A percentile compares a stretch with the other conserved stretches of the same genome.
These are phyloP conservation scores for Spathaspora girioi DNA, from an alignment of 805 yeast genomes.

Conservation along the genomic window DNA sequence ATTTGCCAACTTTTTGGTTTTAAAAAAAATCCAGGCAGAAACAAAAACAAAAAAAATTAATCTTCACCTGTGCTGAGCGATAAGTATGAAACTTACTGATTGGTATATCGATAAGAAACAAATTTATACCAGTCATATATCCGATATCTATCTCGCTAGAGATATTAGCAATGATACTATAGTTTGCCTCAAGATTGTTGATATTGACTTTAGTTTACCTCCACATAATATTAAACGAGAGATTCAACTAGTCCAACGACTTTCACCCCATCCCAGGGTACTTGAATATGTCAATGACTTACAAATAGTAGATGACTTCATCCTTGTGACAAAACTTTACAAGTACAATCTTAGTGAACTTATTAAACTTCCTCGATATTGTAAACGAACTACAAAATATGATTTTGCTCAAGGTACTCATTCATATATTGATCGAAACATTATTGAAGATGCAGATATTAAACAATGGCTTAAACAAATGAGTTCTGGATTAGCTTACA, in stretches of 20 bases:
- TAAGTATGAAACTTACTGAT: background rate
- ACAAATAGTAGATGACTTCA: constrained; percentile 26
- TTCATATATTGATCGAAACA: background rate
- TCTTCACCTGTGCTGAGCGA: too few species aligned
- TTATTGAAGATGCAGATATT: constrained; percentile 2
- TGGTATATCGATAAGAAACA: constrained; percentile 16
- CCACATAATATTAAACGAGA: constrained; percentile 37
- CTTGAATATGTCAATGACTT: constrained; percentile 19
- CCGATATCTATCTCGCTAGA: constrained; percentile 27
- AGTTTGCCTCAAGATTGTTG: constrained; percentile 36
- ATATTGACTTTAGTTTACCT: constrained; percentile 28
- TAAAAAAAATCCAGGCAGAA: background rate
- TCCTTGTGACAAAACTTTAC: constrained; percentile 31
- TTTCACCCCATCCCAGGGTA: constrained; percentile 13
- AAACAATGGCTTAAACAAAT: constrained; percentile 8
- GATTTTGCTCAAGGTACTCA: constrained; percentile 17
- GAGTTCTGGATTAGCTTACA: constrained; percentile 20
- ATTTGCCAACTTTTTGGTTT: background rate
- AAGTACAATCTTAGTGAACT: constrained; percentile 22
- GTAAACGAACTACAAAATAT: constrained; percentile 19
- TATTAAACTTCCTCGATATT: constrained; percentile 11
- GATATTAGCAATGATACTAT: constrained; percentile 7
- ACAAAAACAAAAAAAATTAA: background rate
- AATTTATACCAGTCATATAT: constrained; percentile 32
- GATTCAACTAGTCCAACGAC: constrained; percentile 20